These are phyloP conservation scores for sorghum (Sorghum bicolor) DNA, from an alignment of 176 grass and related monocot genomes.

Conservation along the genomic window DNA sequence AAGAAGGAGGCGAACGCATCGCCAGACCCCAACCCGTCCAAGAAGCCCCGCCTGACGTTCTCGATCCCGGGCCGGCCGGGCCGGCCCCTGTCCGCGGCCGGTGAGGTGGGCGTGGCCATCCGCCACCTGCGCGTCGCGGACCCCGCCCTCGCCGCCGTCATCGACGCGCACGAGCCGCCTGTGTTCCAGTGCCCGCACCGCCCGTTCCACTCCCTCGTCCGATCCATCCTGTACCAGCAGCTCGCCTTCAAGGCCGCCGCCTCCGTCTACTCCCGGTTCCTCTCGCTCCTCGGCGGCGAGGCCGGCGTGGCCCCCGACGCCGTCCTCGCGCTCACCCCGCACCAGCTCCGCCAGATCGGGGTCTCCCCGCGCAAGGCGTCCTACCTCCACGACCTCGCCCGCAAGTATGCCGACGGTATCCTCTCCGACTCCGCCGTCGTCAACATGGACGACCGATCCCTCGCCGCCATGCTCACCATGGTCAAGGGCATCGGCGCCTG, in stretches of 20 bases:
- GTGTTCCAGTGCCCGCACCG: constrained; percentile 81
- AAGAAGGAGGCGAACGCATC: constrained; percentile 21
- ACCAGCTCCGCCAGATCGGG: constrained; percentile 95
- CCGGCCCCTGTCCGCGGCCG: constrained; percentile 62
- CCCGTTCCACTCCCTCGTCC: constrained; percentile 86
- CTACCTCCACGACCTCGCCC: constrained; percentile 88
- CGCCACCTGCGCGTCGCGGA: constrained; percentile 61
- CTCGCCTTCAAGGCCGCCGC: constrained; percentile 91
- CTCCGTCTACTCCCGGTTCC: constrained; percentile 80
- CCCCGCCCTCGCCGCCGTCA: constrained; percentile 53
- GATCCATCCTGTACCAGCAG: constrained; percentile 96
- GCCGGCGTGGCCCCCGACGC: constrained; percentile 62
- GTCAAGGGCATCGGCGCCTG: constrained; percentile 93
- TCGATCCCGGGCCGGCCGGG: constrained; percentile 43
- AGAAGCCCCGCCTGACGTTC: constrained; percentile 41
- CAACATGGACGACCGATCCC: constrained; percentile 87
- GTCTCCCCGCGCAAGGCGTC: constrained; percentile 86
- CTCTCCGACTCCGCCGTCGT: constrained; percentile 71
- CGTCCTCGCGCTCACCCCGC: constrained; percentile 73
- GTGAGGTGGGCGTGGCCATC: constrained; percentile 63
- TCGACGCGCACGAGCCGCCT: constrained; percentile 72
- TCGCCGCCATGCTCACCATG: constrained; percentile 96
- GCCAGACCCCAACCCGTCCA: constrained; percentile 9
- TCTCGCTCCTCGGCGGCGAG: constrained; percentile 77
- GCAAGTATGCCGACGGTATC: constrained; percentile 80